Base-by-base conservation (phyloP, 108 stramenopile species). In the Skeletonema costatum region DNA sequence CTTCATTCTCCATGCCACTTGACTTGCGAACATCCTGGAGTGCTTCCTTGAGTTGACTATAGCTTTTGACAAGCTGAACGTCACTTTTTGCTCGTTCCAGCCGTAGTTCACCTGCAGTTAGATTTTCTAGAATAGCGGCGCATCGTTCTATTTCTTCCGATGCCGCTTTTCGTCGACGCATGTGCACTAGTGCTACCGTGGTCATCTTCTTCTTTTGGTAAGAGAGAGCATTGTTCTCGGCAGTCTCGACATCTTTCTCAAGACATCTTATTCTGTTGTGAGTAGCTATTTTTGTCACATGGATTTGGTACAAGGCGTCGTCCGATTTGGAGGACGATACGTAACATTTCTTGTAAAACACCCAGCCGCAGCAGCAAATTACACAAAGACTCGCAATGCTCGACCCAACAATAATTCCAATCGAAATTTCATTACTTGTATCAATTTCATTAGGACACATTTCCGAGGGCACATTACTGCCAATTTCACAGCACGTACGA, bases 111-210 rank as follows among this genome's bases (percentile, higher is more conserved):
- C 80, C 65, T 5, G 73, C 69, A 70, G 70, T 74, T 9, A 81
- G 74, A 30, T 81, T 81, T 25, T 51, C 53, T 5, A 81, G 42
- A 5, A 81, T 29, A 31, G 70, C 25, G 0, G 74, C 70, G 44
- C 80, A 81, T 50, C 74, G 73, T 29, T 81, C 80, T 21, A 75
- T 58, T 33, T 81, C 80, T 3, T 63, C 80, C 68, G 71, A 36
- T 38, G 74, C 68, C 12, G 64, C 69, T 70, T 75, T 81, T 13
- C 80, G 42, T 64, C 70, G 56, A 41, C 64, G 68, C 80, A 81
- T 81, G 65, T 60, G 70, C 32, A 71, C 51, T 51, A 75, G 29
- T 32, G 80, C 73, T 19, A 72, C 33, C 29, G 48, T 14, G 0
- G 63, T 64, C 38, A 42, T 70, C 36, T 60, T 53, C 5, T 66